phyloP scores from a whole-genome alignment of 2,329 filamentous ascomycete species.

The Pseudocercospora musae region DNA sequence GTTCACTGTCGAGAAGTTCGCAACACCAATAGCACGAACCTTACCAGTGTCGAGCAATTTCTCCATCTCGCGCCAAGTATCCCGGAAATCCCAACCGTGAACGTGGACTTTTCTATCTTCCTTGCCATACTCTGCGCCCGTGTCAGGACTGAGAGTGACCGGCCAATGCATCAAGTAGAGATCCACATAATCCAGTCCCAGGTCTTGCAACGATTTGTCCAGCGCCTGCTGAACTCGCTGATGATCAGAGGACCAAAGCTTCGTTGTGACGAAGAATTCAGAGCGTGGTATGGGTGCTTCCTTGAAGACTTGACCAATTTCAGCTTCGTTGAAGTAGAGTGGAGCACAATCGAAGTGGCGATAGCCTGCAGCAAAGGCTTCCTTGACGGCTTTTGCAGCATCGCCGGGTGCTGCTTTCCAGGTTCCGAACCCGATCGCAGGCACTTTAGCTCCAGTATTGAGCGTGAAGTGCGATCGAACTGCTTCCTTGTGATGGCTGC shows the following conservation, averaged over 20 bases:
- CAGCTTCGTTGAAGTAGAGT: constrained; percentile 32
- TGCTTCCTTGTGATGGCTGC: neutral
- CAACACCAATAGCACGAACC: constrained; percentile 48
- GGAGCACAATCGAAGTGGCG: constrained; percentile 33
- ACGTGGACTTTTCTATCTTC: constrained; percentile 12
- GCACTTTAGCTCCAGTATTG: constrained; percentile 40
- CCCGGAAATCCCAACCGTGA: constrained; percentile 47
- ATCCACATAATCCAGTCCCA: constrained; percentile 59
- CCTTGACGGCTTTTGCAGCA: constrained; percentile 24
- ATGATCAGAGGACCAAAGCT: constrained; percentile 58
- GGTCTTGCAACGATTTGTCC: constrained; percentile 67
- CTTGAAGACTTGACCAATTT: constrained; percentile 26
- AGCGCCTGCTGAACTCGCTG: constrained; percentile 46
- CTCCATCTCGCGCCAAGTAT: constrained; percentile 76
- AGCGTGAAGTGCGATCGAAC: constrained; percentile 31
- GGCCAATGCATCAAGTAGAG: constrained; percentile 16
- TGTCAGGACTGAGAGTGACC: constrained; percentile 5
- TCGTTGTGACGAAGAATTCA: constrained; percentile 47
- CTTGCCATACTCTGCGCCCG: constrained; percentile 2
- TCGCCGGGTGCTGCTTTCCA: constrained; percentile 38
- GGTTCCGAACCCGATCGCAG: constrained; percentile 38
- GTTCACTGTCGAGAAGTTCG: constrained; percentile 47
- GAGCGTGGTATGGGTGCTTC: constrained; percentile 22
- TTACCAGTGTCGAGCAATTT: constrained; percentile 50
- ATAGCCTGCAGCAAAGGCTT: constrained; percentile 21